Base-by-base conservation (phyloP, 257 asterid genomes). In the Gentiana macrophylla region DNA sequence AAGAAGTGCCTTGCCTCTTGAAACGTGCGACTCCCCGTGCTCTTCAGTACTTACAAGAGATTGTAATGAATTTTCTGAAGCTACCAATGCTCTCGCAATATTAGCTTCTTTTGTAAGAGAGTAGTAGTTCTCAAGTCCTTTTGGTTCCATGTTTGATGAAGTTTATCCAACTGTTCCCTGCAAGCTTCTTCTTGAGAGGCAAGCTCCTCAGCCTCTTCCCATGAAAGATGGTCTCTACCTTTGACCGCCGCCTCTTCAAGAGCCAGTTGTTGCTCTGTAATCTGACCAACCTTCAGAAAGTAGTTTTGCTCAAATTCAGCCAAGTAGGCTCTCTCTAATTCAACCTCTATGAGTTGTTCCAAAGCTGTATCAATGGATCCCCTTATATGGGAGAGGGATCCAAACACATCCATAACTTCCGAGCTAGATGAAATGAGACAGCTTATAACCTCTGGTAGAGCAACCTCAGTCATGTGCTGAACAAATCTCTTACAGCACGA, bases 181-280 rank as follows among this genome's bases (percentile, higher is more conserved):
- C 97, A 92, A 67, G 88, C 93, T 78, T 92, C 98, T 81, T 92
- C 98, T 74, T 88, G 97, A 67, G 98, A 82, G 58, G 94, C 98
- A 67, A 92, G 88, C 80, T 92, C 97, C 70, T 92, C 98, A 53
- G 98, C 95, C 78, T 92, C 98, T 78, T 92, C 98, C 98, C 98
- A 92, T 57, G 98, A 92, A 59, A 88, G 71, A 76, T 83, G 84
- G 57, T 92, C 97, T 79, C 98, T 84, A 63, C 98, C 90, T 79
- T 77, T 78, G 60, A 75, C 78, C 67, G 98, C 65, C 72, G 97
- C 98, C 78, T 92, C 97, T 74, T 88, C 86, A 44, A 92, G 97
- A 81, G 86, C 94, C 79, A 92, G 72, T 77, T 92, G 97, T 69
- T 75, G 79, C 71, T 92, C 98, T 33, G 98, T 88, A 59, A 92